Evolutionary conservation across 176 grass and related monocot species (phyloP).

Genomic region (Rhynchospora tenuis): DNA sequence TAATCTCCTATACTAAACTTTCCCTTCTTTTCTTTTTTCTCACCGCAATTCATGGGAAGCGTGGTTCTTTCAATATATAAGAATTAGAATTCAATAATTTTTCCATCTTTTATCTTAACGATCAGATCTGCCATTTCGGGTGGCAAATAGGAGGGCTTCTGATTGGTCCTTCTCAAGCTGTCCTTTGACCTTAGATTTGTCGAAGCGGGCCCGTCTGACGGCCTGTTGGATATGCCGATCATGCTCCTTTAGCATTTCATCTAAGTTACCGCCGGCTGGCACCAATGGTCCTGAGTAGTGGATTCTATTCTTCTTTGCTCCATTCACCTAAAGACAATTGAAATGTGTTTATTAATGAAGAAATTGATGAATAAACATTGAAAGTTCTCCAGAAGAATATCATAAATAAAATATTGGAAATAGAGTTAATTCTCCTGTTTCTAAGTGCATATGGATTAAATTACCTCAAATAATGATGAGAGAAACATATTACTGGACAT

Average conservation of each 20-base stretch:
- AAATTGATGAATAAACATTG: constrained; percentile 24
- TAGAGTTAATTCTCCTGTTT: background rate
- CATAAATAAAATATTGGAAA: background rate
- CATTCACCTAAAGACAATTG: constrained; percentile 44
- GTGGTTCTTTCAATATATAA: constrained; percentile 24
- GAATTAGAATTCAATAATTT: constrained; percentile 10
- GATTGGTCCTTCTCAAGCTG: constrained; percentile 57
- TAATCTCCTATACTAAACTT: constrained; percentile 25
- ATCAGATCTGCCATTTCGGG: constrained; percentile 51
- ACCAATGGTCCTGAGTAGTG: constrained; percentile 90
- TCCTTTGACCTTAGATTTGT: constrained; percentile 67
- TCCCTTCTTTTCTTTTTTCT: background rate
- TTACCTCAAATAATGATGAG: background rate
- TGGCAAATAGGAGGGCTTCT: constrained; percentile 46
- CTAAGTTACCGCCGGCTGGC: constrained; percentile 84
- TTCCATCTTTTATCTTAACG: constrained; percentile 3
- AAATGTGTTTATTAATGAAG: background rate
- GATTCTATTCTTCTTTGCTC: constrained; percentile 82
- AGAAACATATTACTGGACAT: background rate
- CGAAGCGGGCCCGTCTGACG: constrained; percentile 59
- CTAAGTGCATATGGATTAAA: background rate
- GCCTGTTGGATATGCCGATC: constrained; percentile 86
- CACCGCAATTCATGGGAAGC: background rate
- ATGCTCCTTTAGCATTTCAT: constrained; percentile 90
- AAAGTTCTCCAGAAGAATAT: background rate